Percentiles rank a stretch among this genome's conserved stretches.
Evolutionary conservation across 2,329 filamentous ascomycete species (phyloP).

Genomic region (Elsinoe perseae): DNA sequence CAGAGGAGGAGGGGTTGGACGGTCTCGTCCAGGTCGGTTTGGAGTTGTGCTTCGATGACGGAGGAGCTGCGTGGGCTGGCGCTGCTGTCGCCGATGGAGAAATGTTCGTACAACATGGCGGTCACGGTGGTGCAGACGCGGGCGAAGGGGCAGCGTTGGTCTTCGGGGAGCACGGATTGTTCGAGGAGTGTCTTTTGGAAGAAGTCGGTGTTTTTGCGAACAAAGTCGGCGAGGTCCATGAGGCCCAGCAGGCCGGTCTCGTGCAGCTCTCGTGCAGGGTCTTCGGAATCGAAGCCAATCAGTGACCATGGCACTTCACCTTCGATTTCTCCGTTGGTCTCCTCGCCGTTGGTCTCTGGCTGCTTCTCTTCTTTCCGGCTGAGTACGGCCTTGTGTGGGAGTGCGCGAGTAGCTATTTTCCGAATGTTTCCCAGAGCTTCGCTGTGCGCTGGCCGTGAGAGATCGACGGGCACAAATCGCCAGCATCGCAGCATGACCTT

Average conservation of each 20-base stretch:
- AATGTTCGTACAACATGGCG: constrained; percentile 85
- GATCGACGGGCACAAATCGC: constrained; percentile 74
- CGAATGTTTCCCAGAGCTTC: constrained; percentile 75
- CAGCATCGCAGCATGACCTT: constrained; percentile 70
- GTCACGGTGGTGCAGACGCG: constrained; percentile 81
- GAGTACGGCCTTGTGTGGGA: constrained; percentile 3
- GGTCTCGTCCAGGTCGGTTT: constrained; percentile 70
- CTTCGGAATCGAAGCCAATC: constrained; percentile 85
- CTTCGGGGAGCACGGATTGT: constrained; percentile 64
- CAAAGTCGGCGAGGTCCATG: constrained; percentile 95
- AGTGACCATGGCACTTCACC: constrained; percentile 82
- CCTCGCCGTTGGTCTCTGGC: constrained; percentile 49
- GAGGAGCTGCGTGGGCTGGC: constrained; percentile 18
- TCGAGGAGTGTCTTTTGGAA: constrained; percentile 90
- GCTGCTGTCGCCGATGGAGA: constrained; percentile 62
- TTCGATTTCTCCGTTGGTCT: constrained; percentile 30
- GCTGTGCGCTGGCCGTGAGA: constrained; percentile 82
- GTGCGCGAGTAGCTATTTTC: not conserved
- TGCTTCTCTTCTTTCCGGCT: constrained; percentile 3
- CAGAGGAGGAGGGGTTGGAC: constrained; percentile 84
- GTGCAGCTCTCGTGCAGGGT: constrained; percentile 76
- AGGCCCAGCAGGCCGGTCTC: constrained; percentile 82
- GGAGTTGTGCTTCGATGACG: constrained; percentile 56
- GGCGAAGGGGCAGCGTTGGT: constrained; percentile 77
- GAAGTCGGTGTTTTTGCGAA: constrained; percentile 80